Percentiles rank a stretch among this genome's conserved stretches.
Conservation (phyloP, 2,329 filamentous ascomycete species). For the Ascochyta pisi region DNA sequence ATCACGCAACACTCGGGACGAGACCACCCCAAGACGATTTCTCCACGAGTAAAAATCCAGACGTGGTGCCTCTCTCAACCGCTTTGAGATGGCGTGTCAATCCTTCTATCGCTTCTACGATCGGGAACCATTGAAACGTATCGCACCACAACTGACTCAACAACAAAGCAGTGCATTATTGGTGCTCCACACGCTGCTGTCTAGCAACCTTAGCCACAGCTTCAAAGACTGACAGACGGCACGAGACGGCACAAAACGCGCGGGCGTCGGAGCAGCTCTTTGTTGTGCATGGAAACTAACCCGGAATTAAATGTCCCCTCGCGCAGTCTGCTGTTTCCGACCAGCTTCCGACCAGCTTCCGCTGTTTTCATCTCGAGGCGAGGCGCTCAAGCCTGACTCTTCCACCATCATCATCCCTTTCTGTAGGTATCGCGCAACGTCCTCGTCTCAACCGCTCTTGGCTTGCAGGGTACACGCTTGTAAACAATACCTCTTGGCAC, state of each 20-base stretch:
- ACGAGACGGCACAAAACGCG: conserved; percentile 17
- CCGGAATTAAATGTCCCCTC: conserved; percentile 7
- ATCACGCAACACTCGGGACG: conserved; percentile 11
- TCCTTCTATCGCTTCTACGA: conserved; percentile 12
- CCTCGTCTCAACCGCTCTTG: background rate
- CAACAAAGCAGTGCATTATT: conserved; percentile 13
- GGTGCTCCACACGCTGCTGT: conserved; percentile 14
- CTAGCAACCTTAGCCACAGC: conserved; percentile 17
- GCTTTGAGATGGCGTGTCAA: conserved; percentile 12
- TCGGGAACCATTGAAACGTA: conserved; percentile 7
- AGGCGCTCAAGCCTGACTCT: conserved; percentile 3
- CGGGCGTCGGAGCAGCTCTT: conserved; percentile 5
- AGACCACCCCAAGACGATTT: conserved; percentile 13
- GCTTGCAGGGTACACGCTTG: conserved; percentile 9
- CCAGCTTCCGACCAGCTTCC: background rate
- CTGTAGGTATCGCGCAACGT: background rate
- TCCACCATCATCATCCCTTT: background rate
- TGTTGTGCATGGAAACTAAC: conserved; percentile 12
- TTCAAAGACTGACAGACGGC: conserved; percentile 9
- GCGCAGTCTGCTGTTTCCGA: conserved; percentile 15
- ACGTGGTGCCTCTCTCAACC: conserved; percentile 4
- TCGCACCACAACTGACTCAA: conserved; percentile 18
- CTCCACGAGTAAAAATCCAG: conserved; percentile 15
- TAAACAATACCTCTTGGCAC: background rate
- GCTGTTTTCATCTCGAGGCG: conserved; percentile 7